These are phyloP conservation scores for Solidago caesia DNA, from an alignment of 129 eudicot species.

Conservation along the genomic window DNA sequence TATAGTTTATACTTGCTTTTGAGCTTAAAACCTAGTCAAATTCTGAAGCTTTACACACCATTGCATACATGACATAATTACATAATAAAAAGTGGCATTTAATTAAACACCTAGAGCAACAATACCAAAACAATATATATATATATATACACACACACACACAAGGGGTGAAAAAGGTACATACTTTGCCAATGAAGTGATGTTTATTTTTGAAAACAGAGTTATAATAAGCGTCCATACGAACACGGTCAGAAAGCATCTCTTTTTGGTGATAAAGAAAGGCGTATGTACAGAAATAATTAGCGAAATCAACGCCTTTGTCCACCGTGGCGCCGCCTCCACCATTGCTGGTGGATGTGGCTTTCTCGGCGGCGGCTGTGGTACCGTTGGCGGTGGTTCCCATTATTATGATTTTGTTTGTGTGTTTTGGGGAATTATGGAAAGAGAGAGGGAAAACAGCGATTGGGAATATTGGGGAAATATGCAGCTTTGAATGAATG, in stretches of 20 bases:
- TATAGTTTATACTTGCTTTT: too few species aligned
- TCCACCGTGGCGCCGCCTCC: slow-evolving; percentile 52
- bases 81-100: too few species aligned
- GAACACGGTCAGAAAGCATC: slow-evolving; percentile 94
- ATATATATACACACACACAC: not conserved
- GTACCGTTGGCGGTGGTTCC: not conserved
- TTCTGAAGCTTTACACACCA: too few species aligned
- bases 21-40: too few species aligned
- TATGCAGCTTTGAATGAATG: not conserved
- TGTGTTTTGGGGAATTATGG: slow-evolving; percentile 5
- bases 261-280: slow-evolving; percentile 98
- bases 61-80: too few species aligned
- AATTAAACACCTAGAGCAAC: not conserved
- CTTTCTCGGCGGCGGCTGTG: not conserved
- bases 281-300: slow-evolving; percentile 96
- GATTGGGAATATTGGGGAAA: slow-evolving; percentile 19
- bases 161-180: not conserved
- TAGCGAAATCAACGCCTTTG: slow-evolving; percentile 91
- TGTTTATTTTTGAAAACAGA: slow-evolving; percentile 35
- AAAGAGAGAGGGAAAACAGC: slow-evolving; percentile 28
- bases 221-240: slow-evolving; percentile 95
- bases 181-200: not conserved
- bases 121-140: not conserved
- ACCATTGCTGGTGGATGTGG: slow-evolving; percentile 11
- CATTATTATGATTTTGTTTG: not conserved